Evolutionary conservation across 768 basidiomycete species (phyloP).

Genomic region (Strobilomyces dryophilus): DNA sequence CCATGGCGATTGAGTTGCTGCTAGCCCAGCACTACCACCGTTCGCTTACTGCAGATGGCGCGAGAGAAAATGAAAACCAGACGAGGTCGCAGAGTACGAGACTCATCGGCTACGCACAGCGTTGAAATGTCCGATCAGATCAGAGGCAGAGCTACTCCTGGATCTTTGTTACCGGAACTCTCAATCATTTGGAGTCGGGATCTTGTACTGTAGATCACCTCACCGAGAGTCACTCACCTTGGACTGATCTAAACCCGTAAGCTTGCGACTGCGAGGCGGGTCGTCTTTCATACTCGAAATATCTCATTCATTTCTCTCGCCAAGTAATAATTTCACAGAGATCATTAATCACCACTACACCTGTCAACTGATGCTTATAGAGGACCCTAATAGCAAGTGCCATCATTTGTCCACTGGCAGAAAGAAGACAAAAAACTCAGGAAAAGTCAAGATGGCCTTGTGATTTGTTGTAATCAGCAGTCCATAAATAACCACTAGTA

Average conservation of each 20-base stretch:
- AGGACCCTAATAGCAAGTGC: conserved; percentile 39
- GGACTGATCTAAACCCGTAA: background rate
- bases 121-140: background rate
- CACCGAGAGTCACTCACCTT: background rate
- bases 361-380: background rate
- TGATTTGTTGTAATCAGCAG: conserved; percentile 55
- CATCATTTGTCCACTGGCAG: conserved; percentile 52
- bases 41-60: background rate
- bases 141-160: background rate
- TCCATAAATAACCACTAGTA: conserved; percentile 36
- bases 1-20: background rate
- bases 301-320: background rate
- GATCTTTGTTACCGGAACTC: background rate
- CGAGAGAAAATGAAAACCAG: background rate
- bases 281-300: background rate
- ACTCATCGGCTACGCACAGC: background rate
- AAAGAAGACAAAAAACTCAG: background rate
- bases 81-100: background rate
- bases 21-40: background rate
- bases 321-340: background rate
- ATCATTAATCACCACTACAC: background rate
- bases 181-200: background rate
- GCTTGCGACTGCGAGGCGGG: background rate
- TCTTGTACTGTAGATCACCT: background rate
- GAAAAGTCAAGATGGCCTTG: conserved; percentile 16